Evolutionary conservation across 129 eudicot genomes (phyloP).

Genomic region (Logfia minima): DNA sequence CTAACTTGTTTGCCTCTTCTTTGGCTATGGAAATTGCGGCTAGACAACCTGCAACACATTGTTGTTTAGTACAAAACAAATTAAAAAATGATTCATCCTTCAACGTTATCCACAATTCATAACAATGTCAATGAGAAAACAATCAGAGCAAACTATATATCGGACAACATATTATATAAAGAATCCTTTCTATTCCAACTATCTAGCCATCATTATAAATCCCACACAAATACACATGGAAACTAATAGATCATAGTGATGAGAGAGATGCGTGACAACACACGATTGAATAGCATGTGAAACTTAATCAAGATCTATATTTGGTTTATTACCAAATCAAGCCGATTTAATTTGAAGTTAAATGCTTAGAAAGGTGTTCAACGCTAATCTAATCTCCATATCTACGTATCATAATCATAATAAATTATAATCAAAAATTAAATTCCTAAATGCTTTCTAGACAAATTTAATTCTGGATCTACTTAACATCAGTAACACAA

Average conservation of each 20-base stretch:
- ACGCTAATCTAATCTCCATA: constrained; percentile 11
- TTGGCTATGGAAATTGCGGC: constrained; percentile 61
- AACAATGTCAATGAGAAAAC: too few species aligned
- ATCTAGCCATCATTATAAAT: not conserved
- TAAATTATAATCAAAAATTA: too few species aligned
- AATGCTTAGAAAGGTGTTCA: not conserved
- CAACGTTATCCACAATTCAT: constrained; percentile 1
- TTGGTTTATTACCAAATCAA: too few species aligned
- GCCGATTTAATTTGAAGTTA: too few species aligned
- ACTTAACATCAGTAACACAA: not conserved
- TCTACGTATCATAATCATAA: not conserved
- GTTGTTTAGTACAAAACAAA: not conserved
- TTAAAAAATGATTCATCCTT: not conserved
- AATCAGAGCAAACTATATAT: too few species aligned
- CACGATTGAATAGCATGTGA: too few species aligned
- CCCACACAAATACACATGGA: not conserved
- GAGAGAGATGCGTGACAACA: too few species aligned
- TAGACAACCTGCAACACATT: constrained; percentile 50
- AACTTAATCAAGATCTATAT: constrained; percentile 5
- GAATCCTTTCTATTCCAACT: not conserved
- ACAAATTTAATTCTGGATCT: not conserved
- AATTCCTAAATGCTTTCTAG: not conserved
- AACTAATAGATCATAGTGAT: too few species aligned
- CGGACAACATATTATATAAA: not conserved
- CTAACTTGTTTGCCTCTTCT: constrained; percentile 66